These are phyloP conservation scores for Fraxinus ornus DNA, from an alignment of 305 asterid genomes.

Conservation along the genomic window DNA sequence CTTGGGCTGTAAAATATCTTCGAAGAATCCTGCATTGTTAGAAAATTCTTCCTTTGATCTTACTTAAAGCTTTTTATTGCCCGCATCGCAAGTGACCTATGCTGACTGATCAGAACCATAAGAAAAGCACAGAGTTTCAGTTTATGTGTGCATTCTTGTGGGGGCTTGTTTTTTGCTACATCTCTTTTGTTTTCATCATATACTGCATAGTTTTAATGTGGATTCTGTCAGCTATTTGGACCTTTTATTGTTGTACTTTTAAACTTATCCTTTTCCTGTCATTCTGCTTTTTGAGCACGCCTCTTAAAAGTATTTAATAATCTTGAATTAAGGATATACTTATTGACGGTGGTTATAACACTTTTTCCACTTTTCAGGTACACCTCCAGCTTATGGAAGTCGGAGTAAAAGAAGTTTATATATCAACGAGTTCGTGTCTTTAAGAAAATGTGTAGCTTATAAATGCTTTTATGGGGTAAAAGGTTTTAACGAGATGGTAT, in stretches of 20 bases:
- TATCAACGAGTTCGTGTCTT: slow-evolving; percentile 25
- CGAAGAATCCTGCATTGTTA: neutral
- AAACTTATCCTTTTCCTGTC: neutral
- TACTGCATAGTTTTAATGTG: neutral
- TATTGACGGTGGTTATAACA: slow-evolving; percentile 11
- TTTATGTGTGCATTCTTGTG: neutral
- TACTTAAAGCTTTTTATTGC: neutral
- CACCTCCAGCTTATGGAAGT: slow-evolving; percentile 29
- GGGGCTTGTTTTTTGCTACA: neutral
- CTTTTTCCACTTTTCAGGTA: slow-evolving; percentile 49
- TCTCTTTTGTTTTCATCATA: neutral
- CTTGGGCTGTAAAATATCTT: neutral
- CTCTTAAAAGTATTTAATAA: neutral
- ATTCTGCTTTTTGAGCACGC: neutral
- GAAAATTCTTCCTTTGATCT: neutral
- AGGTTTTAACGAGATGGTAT: slow-evolving; percentile 38
- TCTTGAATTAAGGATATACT: neutral
- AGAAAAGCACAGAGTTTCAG: neutral
- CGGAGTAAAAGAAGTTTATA: slow-evolving; percentile 31
- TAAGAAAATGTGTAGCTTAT: slow-evolving; percentile 24
- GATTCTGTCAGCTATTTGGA: slow-evolving; percentile 6
- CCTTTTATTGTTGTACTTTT: neutral
- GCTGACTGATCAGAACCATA: slow-evolving; percentile 2
- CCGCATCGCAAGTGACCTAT: neutral
- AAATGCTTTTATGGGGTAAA: slow-evolving; percentile 34